These are phyloP conservation scores for Dalbergia cultrata DNA, from an alignment of 306 rosid genomes.

Conservation along the genomic window DNA sequence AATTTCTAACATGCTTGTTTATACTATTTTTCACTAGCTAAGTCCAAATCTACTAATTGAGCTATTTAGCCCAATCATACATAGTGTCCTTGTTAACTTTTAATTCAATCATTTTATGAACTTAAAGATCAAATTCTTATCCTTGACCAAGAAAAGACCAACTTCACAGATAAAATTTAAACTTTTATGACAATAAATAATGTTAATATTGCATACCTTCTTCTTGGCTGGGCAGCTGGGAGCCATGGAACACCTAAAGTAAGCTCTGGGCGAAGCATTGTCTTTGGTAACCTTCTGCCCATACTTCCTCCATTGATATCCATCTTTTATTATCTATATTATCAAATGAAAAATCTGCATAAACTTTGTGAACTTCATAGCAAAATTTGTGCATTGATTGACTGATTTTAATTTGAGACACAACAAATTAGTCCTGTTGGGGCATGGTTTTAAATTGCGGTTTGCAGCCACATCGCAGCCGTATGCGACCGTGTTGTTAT, in stretches of 20 bases:
- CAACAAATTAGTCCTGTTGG: conserved; percentile 4
- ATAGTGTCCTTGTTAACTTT: neutral
- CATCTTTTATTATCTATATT: conserved; percentile 61
- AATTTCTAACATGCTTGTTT: no score
- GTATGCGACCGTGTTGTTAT: no score
- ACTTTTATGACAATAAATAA: neutral
- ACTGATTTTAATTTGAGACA: neutral
- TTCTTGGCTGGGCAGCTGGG: conserved; percentile 78
- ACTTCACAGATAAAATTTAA: neutral
- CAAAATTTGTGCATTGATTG: neutral
- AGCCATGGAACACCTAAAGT: conserved; percentile 78
- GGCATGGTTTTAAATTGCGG: conserved; percentile 10
- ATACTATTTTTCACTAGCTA: no score
- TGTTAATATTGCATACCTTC: conserved; percentile 57
- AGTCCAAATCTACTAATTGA: no score
- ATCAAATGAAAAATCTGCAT: neutral
- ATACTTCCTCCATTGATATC: conserved; percentile 83
- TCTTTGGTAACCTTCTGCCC: conserved; percentile 89
- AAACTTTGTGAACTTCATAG: conserved; percentile 1
- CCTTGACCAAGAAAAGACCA: neutral
- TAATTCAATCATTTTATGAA: neutral
- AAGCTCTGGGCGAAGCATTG: conserved; percentile 81
- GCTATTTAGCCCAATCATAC: no score
- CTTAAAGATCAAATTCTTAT: neutral
- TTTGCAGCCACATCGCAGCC: no score